Conservation (phyloP, 2,329 filamentous ascomycete species). For the Neofusicoccum ribis region DNA sequence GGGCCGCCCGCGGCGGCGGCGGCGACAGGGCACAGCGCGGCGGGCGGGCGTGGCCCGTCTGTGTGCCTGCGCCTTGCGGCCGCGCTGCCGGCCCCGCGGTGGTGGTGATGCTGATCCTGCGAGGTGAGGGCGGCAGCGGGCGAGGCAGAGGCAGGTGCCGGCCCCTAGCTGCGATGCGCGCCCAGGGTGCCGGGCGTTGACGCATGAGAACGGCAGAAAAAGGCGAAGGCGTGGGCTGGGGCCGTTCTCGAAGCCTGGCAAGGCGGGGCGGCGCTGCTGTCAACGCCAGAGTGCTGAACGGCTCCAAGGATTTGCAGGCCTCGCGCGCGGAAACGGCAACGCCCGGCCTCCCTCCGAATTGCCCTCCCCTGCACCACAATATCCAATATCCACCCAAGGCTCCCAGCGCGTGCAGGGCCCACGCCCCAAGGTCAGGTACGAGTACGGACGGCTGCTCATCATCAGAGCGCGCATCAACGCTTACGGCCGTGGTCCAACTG, state of each 20-base stretch:
- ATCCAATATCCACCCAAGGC: conserved; percentile 18
- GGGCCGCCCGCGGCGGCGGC: background rate
- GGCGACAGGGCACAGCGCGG: background rate
- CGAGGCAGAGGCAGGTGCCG: conserved; percentile 2
- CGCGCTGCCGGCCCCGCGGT: conserved; percentile 4
- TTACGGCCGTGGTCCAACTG: conserved; percentile 18
- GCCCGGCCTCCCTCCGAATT: conserved; percentile 12
- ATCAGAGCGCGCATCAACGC: conserved; percentile 17
- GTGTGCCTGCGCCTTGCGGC: background rate
- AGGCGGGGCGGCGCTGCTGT: conserved; percentile 21
- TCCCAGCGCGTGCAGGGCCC: conserved; percentile 13
- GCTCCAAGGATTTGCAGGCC: conserved; percentile 16
- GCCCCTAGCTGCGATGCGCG: conserved; percentile 17
- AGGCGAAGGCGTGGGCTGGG: conserved; percentile 6
- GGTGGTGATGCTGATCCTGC: background rate
- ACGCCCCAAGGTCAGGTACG: conserved; percentile 16
- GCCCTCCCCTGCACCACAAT: conserved; percentile 15
- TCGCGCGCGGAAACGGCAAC: conserved; percentile 18
- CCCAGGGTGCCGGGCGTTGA: conserved; percentile 16
- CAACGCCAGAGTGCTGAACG: conserved; percentile 20
- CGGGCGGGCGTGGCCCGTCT: background rate
- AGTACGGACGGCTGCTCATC: conserved; percentile 19
- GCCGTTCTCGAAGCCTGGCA: conserved; percentile 19
- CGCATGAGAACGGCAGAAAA: conserved; percentile 15
- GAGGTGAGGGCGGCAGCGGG: background rate